Conservation (phyloP, 768 basidiomycete genomes). For the Galerina sulciceps region DNA sequence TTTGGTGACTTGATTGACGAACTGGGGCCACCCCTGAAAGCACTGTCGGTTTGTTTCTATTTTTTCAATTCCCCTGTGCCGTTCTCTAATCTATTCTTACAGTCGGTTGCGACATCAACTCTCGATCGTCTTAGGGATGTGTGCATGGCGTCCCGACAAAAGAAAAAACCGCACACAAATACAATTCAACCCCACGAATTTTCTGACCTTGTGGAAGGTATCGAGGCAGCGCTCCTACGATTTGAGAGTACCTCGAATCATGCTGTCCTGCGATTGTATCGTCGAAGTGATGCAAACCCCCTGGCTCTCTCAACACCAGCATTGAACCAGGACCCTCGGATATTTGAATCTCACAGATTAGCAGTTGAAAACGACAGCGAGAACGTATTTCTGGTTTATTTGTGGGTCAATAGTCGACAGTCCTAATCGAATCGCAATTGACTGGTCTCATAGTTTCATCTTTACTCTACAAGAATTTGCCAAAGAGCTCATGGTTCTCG, state of each 20-base stretch:
- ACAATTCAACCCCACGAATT: conserved; percentile 63
- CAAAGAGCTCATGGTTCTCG: conserved; percentile 76
- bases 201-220: conserved; percentile 60
- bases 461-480: conserved; percentile 97
- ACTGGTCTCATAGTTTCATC: conserved; percentile 68
- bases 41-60: conserved; percentile 60
- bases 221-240: conserved; percentile 68
- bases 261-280: conserved; percentile 78
- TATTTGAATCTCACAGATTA: conserved; percentile 39
- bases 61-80: background rate
- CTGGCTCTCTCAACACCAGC: conserved; percentile 25
- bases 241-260: conserved; percentile 88
- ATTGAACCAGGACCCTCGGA: conserved; percentile 15
- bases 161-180: conserved; percentile 28
- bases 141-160: conserved; percentile 53
- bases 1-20: conserved; percentile 84
- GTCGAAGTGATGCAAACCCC: conserved; percentile 45
- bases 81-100: background rate
- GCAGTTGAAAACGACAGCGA: conserved; percentile 66
- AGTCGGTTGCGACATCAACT: conserved; percentile 66
- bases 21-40: conserved; percentile 75
- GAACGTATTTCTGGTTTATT: conserved; percentile 87
- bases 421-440: background rate
- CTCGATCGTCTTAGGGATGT: conserved; percentile 68
- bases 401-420: conserved; percentile 56